phyloP scores from a whole-genome alignment of 192 early-diverging fungal species.

The Phycomyces blakesleeanus region DNA sequence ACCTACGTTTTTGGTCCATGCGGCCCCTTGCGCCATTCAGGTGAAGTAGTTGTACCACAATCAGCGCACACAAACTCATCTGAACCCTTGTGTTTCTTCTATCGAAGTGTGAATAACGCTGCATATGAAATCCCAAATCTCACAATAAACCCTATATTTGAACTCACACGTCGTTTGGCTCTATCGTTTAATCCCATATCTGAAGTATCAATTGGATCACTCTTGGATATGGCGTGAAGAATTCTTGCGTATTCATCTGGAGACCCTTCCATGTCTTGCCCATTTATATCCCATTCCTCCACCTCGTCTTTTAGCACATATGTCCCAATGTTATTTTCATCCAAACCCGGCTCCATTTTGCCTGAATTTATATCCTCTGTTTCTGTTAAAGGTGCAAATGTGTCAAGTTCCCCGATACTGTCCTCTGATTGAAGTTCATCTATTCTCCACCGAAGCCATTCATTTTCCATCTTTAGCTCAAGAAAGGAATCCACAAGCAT shows the following conservation, averaged over 20 bases:
- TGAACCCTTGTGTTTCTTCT: slow-evolving; percentile 41
- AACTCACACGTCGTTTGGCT: slow-evolving; percentile 11
- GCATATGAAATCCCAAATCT: too few species aligned
- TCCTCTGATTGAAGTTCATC: slow-evolving; percentile 22
- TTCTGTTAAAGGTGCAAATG: background rate
- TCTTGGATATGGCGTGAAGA: too few species aligned
- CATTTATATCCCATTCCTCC: too few species aligned
- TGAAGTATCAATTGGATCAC: background rate
- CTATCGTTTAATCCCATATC: slow-evolving; percentile 7
- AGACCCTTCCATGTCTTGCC: too few species aligned
- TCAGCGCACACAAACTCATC: slow-evolving; percentile 46
- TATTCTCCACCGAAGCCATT: slow-evolving; percentile 33
- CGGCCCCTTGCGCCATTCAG: slow-evolving; percentile 49
- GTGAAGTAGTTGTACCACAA: slow-evolving; percentile 48
- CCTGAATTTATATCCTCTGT: too few species aligned
- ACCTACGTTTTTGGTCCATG: slow-evolving; percentile 47
- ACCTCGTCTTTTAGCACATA: too few species aligned
- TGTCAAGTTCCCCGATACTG: slow-evolving; percentile 14
- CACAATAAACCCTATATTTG: too few species aligned
- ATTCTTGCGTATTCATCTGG: too few species aligned
- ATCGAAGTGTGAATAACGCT: too few species aligned
- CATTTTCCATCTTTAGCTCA: slow-evolving; percentile 46
- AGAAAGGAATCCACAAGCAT: slow-evolving; percentile 42
- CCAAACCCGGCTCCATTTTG: too few species aligned
- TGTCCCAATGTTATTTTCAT: too few species aligned